Percentiles rank a stretch among this genome's conserved stretches.
These are phyloP conservation scores for Puccinia novopanici DNA, from an alignment of 1,284 basidiomycete species.

Conservation along the genomic window DNA sequence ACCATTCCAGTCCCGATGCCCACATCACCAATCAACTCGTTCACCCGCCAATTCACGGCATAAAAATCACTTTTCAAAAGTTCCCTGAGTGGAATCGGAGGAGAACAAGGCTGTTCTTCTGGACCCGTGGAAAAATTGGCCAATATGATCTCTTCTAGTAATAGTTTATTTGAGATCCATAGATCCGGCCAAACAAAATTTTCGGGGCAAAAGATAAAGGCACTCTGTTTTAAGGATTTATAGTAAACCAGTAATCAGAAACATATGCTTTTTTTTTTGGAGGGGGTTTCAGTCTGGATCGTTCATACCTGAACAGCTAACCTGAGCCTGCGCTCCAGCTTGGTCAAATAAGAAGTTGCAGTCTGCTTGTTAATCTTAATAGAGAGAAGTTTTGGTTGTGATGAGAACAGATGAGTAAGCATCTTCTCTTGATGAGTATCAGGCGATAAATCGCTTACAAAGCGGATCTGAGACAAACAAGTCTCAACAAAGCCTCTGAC, in stretches of 20 bases:
- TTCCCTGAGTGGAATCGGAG: constrained; percentile 29
- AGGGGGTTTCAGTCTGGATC: neutral
- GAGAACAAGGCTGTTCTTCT: constrained; percentile 1
- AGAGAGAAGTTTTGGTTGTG: neutral
- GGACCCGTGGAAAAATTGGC: constrained; percentile 1
- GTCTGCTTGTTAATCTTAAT: constrained; percentile 42
- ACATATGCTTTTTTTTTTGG: neutral
- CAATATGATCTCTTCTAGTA: constrained; percentile 43
- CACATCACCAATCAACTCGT: constrained; percentile 45
- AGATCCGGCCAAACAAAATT: constrained; percentile 51
- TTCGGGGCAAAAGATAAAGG: constrained; percentile 47
- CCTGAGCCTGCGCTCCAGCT: constrained; percentile 45
- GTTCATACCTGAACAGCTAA: constrained; percentile 43
- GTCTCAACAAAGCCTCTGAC: constrained; percentile 50
- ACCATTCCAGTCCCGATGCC: constrained; percentile 41
- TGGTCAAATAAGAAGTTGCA: constrained; percentile 38
- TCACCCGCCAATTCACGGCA: constrained; percentile 47
- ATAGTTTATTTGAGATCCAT: constrained; percentile 42
- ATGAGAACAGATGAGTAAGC: neutral
- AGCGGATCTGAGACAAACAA: constrained; percentile 45
- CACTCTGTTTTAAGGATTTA: constrained; percentile 11
- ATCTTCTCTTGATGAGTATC: neutral
- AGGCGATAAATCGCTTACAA: constrained; percentile 22
- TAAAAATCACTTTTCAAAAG: constrained; percentile 48
- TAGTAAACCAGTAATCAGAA: neutral